Evolutionary conservation across 2,329 filamentous ascomycete genomes (phyloP).

Genomic region (Aspergillus niger): DNA sequence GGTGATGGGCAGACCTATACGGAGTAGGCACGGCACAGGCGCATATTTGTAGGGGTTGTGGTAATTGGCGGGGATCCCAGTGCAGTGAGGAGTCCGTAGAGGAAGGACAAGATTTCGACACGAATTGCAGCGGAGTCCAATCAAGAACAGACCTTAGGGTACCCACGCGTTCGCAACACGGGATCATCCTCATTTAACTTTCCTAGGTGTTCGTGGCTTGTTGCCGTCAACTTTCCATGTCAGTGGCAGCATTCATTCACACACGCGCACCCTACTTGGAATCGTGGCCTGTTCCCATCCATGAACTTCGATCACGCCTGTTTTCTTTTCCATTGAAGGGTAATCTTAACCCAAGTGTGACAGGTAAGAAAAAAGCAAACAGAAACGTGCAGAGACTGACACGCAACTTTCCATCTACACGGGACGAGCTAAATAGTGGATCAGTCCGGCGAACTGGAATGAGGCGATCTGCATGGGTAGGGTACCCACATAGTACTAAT

Average conservation of each 20-base stretch:
- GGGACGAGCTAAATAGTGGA: neutral
- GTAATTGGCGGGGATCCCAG: neutral
- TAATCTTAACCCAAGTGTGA: neutral
- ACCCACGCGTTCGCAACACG: conserved; percentile 21
- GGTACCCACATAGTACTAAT: neutral
- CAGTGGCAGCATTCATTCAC: neutral
- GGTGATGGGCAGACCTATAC: neutral
- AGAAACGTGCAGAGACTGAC: neutral
- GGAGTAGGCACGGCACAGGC: neutral
- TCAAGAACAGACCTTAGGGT: conserved; percentile 12
- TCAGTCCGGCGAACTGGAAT: neutral
- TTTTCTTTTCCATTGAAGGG: neutral
- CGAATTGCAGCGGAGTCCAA: conserved; percentile 17
- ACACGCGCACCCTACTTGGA: neutral
- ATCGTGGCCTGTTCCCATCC: neutral
- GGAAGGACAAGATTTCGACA: neutral
- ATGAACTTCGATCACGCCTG: neutral
- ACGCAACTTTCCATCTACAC: neutral
- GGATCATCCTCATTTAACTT: conserved; percentile 22
- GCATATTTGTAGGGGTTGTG: neutral
- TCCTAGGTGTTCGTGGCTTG: neutral
- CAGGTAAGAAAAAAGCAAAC: neutral
- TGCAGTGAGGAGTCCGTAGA: neutral
- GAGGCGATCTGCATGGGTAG: neutral
- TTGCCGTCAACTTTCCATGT: neutral